Percentiles rank a stretch among this genome's conserved stretches.
Conservation (phyloP, 306 rosid species). For the Quercus aquifolioides region DNA sequence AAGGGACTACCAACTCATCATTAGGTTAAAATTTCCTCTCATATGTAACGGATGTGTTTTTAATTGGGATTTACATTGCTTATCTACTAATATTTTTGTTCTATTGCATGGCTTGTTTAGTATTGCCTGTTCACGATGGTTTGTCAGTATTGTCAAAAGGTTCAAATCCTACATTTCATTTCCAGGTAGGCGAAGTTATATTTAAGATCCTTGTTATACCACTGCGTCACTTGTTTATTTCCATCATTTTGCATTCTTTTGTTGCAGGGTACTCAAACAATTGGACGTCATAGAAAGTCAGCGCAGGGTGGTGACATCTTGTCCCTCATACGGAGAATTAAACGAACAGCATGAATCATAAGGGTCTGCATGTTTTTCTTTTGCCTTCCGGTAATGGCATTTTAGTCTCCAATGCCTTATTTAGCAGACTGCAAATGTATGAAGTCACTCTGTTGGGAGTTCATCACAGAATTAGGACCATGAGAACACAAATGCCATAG, state of each 20-base stretch:
- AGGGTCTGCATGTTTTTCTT: not conserved
- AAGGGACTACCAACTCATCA: slow-evolving; percentile 27
- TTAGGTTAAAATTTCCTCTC: slow-evolving; percentile 31
- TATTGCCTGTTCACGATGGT: slow-evolving; percentile 54
- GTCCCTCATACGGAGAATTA: slow-evolving; percentile 52
- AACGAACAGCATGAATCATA: slow-evolving; percentile 32
- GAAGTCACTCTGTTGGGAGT: not conserved
- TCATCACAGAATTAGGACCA: not conserved
- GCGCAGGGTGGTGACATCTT: slow-evolving; percentile 54
- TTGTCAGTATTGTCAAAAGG: slow-evolving; percentile 50
- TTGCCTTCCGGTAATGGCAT: not conserved
- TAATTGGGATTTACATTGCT: not conserved
- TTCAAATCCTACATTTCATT: slow-evolving; percentile 63
- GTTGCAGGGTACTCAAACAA: slow-evolving; percentile 51
- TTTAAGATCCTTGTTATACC: not conserved
- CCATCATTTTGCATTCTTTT: slow-evolving; percentile 10
- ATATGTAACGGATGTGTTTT: not conserved
- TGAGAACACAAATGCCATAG: not conserved
- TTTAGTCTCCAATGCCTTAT: not conserved
- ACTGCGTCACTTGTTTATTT: not conserved
- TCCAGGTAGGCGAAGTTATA: slow-evolving; percentile 47
- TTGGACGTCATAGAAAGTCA: slow-evolving; percentile 52
- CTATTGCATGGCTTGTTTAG: slow-evolving; percentile 15
- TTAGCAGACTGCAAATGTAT: not conserved
- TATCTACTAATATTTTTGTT: slow-evolving; percentile 15